Conservation (phyloP, 352 stramenopile genomes). For the Hyaloperonospora brassicae region DNA sequence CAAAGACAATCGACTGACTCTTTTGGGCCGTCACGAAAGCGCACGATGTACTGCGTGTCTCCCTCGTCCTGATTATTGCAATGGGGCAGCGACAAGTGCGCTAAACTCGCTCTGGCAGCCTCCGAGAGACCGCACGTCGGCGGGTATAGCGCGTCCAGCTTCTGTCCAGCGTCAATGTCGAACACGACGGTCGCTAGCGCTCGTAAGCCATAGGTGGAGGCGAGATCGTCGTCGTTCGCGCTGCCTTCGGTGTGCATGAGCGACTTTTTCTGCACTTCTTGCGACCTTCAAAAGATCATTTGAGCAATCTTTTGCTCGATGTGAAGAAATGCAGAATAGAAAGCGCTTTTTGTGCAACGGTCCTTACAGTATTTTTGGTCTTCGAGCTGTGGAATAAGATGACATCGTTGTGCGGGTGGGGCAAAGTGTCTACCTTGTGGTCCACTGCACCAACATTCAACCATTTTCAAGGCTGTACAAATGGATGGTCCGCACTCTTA, state of each 20-base stretch:
- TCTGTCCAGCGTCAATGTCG: constrained; percentile 71
- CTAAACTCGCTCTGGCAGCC: constrained; percentile 54
- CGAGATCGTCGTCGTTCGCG: constrained; percentile 1
- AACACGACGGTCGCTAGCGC: constrained; percentile 75
- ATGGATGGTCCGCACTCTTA: too few species aligned
- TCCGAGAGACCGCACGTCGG: constrained; percentile 35
- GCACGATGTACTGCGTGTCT: constrained; percentile 79
- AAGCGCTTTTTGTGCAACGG: too few species aligned
- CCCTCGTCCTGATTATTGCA: constrained; percentile 84
- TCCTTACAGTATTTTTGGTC: too few species aligned
- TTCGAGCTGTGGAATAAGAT: too few species aligned
- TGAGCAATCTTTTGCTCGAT: too few species aligned
- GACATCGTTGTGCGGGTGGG: too few species aligned
- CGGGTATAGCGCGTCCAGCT: constrained; percentile 59
- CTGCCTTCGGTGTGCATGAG: constrained; percentile 4
- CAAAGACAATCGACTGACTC: constrained; percentile 21
- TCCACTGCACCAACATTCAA: too few species aligned
- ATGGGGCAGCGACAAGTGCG: constrained; percentile 72
- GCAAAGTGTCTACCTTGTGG: too few species aligned
- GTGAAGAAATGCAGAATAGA: too few species aligned
- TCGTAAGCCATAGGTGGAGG: constrained; percentile 35
- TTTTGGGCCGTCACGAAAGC: constrained; percentile 37
- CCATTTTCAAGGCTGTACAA: too few species aligned
- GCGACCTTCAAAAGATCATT: too few species aligned
- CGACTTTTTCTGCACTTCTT: too few species aligned